phyloP scores from a whole-genome alignment of 163 green algal species.

The Volvox carteri region DNA sequence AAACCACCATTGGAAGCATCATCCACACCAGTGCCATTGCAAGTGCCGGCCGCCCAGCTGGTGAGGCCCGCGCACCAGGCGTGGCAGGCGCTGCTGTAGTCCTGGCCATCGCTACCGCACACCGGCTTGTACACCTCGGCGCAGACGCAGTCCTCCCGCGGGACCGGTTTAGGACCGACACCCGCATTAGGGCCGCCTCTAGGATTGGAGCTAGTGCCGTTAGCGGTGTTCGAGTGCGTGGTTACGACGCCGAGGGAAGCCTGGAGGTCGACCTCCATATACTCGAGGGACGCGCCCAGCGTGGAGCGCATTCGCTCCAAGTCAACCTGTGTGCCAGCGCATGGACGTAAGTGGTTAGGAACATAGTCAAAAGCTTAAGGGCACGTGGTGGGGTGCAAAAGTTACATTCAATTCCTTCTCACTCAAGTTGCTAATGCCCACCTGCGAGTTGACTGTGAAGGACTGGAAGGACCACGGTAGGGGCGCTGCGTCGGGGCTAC shows the following conservation, averaged over 20 bases:
- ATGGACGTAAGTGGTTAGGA: no score
- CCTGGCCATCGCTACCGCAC: constrained; percentile 18
- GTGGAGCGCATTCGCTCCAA: constrained; percentile 59
- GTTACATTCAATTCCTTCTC: no score
- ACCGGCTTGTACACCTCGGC: constrained; percentile 1
- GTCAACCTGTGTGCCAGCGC: constrained; percentile 54
- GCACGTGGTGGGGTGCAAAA: neutral
- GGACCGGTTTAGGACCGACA: neutral
- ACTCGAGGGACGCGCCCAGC: constrained; percentile 58
- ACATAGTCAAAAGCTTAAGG: no score
- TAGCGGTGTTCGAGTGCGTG: neutral
- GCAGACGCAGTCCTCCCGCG: constrained; percentile 26
- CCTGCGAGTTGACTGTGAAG: constrained; percentile 47
- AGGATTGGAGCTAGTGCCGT: neutral
- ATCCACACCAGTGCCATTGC: neutral
- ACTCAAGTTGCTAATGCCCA: no score
- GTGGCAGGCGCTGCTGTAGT: constrained; percentile 17
- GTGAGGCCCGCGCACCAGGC: constrained; percentile 37
- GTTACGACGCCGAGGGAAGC: constrained; percentile 36
- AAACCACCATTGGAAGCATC: constrained; percentile 3
- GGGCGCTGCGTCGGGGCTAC: constrained; percentile 1
- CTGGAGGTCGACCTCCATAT: constrained; percentile 61
- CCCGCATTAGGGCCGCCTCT: no score
- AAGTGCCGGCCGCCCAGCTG: neutral
- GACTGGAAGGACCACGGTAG: constrained; percentile 55